Evolutionary conservation across 805 yeast species (phyloP), one percentile per base, ranked within the genome.

Genomic region (Suhomyces faveliae): DNA sequence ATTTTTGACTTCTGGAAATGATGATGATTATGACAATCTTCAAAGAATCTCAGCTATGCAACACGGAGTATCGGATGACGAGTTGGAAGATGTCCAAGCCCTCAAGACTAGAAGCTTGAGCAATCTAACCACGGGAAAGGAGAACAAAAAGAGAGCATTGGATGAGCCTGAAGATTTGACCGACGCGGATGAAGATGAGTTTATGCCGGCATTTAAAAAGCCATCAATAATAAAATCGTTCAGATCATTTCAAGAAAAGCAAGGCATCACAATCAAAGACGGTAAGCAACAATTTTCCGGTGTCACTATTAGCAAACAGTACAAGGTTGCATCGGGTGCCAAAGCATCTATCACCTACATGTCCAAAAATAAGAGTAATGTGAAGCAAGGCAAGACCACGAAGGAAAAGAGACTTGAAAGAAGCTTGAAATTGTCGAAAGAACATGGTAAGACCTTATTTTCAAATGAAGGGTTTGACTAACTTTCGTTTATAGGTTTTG

Each of bases 271-370:
- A 47, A 70, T 71, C 47, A 77, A 71, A 30, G 76, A 74, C 20
- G 70, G 66, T 20, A 56, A 60, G 20, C 58, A 67, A 5, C 52
- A 49, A 13, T 73, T 73, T 51, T 59, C 69, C 19, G 77, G 77
- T 5, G 86, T 84, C 15, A 80, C 79, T 1, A 63, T 80, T 4
- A 73, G 80, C 40, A 78, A 77, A 27, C 73, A 77, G 23, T 79
- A 80, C 56, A 81, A 74, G 59, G 73, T 76, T 9, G 84, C 80
- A 1, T 72, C 81, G 1, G 79, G 84, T 6, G 67, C 79, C 4
- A 78, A 73, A 51, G 80, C 86, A 1, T 79, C 86, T 7, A 77
- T 86, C 52, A 77, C 84, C 40, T 77, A 77, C 46, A 60, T 80
- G 58, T 78, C 84, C 9, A 66, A 59, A 41, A 55, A 43, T 37